These are phyloP conservation scores for Chrysoporthe cubensis DNA, from an alignment of 2,329 filamentous ascomycete species.

Conservation along the genomic window DNA sequence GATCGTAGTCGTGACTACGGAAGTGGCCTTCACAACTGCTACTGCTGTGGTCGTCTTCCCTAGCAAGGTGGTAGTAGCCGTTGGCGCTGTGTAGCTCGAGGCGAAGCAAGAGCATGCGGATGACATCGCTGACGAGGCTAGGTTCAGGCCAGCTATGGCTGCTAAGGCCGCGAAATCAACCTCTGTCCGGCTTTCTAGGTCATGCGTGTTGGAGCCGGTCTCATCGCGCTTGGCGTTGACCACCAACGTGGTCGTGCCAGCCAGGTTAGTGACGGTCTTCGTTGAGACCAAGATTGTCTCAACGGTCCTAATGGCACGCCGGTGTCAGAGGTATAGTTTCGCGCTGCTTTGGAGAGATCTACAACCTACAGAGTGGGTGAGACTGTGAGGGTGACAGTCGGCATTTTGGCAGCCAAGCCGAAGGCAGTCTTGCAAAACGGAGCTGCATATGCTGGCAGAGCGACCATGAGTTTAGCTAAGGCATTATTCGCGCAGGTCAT, in stretches of 20 bases:
- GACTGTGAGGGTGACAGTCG: slow-evolving; percentile 12
- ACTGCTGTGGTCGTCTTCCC: slow-evolving; percentile 12
- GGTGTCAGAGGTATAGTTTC: background rate
- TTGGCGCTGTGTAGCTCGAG: slow-evolving; percentile 7
- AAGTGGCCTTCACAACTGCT: slow-evolving; percentile 13
- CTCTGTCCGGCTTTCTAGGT: slow-evolving; percentile 13
- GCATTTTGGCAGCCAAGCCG: slow-evolving; percentile 5
- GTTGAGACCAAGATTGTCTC: slow-evolving; percentile 1
- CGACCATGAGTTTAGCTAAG: slow-evolving; percentile 9
- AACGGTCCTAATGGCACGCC: slow-evolving; percentile 5
- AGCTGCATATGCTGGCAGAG: slow-evolving; percentile 10
- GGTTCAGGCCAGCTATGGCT: background rate
- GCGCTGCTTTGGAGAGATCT: background rate
- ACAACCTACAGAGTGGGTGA: slow-evolving; percentile 8
- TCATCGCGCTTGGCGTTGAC: slow-evolving; percentile 16
- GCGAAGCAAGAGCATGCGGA: slow-evolving; percentile 20
- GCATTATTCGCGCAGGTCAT: slow-evolving; percentile 13
- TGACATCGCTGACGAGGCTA: slow-evolving; percentile 4
- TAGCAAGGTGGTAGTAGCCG: background rate
- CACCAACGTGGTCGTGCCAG: slow-evolving; percentile 16
- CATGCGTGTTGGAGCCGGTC: background rate
- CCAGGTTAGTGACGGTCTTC: slow-evolving; percentile 12
- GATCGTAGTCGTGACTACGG: slow-evolving; percentile 8
- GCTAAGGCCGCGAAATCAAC: slow-evolving; percentile 20
- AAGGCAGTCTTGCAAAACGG: slow-evolving; percentile 19